Base-by-base conservation (phyloP, 2,329 filamentous ascomycete species). In the Aspergillus sp. region DNA sequence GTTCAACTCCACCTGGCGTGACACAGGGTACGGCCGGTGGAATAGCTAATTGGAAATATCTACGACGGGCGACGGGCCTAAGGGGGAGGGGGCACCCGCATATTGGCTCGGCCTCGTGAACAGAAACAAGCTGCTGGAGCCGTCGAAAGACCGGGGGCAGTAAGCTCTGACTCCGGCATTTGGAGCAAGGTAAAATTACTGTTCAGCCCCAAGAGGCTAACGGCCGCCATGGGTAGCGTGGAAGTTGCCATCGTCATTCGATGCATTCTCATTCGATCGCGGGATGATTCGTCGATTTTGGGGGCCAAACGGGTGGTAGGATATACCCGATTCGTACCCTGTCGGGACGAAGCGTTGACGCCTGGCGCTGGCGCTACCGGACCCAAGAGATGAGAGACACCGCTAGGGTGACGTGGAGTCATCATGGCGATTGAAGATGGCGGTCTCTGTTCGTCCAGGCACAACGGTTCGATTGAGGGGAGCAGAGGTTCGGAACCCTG, bases 201-300 rank as follows among this genome's bases (percentile, higher is more conserved):
- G 54, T 60, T 57, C 55, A 58, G 57, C 57, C 59, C 59, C 59
- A 60, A 40, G 41, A 52, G 45, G 45, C 45, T 54, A 51, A 52
- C 40, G 52, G 51, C 52, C 52, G 50, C 50, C 45, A 53, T 47
- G 32, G 38, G 20, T 36, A 40, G 45, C 33, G 52, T 38, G 48
- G 44, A 36, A 26, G 33, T 43, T 43, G 30, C 43, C 24, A 45
- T 50, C 49, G 36, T 42, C 36, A 36, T 24, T 45, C 2, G 35
- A 38, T n/a, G 35, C 16, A 33, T 47, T 45, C 7, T 45, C 26
- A 26, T 51, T 45, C 46, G 42, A 26, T 42, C 36, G 36, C 19
- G 16, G 38, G 35, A 30, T 30, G 13, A 42, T 52, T 54, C 45
- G 13, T 47, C 48, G 38, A 38, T 52, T 17, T 56, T 56, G 56